Conservation (phyloP, 2,329 filamentous ascomycete species). For the Cytospora piceae region DNA sequence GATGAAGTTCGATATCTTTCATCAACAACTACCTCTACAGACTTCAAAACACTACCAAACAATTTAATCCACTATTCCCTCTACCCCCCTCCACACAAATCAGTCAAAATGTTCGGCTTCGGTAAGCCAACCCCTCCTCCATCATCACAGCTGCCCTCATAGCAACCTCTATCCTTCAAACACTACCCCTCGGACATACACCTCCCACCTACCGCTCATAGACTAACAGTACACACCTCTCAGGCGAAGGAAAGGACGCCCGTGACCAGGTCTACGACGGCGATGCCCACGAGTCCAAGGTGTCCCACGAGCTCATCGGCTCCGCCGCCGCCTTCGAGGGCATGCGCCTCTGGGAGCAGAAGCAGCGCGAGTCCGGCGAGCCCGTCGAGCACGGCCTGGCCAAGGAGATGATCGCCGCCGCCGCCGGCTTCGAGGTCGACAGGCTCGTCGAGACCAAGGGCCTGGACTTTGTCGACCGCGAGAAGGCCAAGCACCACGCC, state of each 20-base stretch:
- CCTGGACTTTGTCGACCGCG: slow-evolving; percentile 60
- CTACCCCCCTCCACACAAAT: neutral
- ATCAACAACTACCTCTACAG: slow-evolving; percentile 20
- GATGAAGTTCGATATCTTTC: neutral
- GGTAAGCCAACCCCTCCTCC: slow-evolving; percentile 22
- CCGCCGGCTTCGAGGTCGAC: slow-evolving; percentile 77
- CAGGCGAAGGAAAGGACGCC: slow-evolving; percentile 48
- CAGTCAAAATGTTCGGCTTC: slow-evolving; percentile 33
- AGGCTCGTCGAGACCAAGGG: slow-evolving; percentile 74
- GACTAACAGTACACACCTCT: slow-evolving; percentile 2
- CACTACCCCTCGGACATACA: neutral
- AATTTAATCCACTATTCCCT: neutral
- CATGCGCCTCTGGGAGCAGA: slow-evolving; percentile 79
- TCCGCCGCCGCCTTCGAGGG: slow-evolving; percentile 78
- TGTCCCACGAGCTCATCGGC: slow-evolving; percentile 75
- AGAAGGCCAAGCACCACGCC: slow-evolving; percentile 63
- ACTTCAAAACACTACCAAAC: slow-evolving; percentile 7
- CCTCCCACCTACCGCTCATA: neutral
- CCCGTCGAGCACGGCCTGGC: slow-evolving; percentile 72
- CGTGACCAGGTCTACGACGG: slow-evolving; percentile 50
- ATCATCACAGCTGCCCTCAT: neutral
- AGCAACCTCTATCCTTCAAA: neutral
- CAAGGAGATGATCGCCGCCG: slow-evolving; percentile 74
- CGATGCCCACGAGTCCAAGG: slow-evolving; percentile 59
- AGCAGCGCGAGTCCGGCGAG: slow-evolving; percentile 73